phyloP scores from a whole-genome alignment of 345 rosid species.

The Brassica incana region DNA sequence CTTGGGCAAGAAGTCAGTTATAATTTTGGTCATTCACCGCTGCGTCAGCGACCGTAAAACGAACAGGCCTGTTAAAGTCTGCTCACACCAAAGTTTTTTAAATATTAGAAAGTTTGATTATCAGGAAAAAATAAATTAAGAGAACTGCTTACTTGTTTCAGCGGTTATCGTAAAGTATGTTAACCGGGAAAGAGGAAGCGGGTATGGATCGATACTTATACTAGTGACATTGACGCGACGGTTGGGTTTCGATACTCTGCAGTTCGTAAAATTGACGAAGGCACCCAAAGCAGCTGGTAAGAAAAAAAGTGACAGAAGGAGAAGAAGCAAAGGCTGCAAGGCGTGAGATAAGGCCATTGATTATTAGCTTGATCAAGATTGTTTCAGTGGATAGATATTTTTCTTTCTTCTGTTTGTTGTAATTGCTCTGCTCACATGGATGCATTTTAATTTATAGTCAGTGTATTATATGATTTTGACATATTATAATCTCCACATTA shows the following conservation, averaged over 20 bases:
- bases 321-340: too few species aligned
- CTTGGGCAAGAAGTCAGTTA: too few species aligned
- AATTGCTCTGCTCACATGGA: background rate
- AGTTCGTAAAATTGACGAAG: too few species aligned
- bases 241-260: background rate
- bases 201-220: background rate
- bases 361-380: too few species aligned
- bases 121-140: background rate
- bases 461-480: background rate
- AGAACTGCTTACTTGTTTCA: background rate
- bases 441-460: background rate
- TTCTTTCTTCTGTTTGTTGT: background rate
- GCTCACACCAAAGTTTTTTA: background rate
- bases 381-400: too few species aligned
- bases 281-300: too few species aligned
- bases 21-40: too few species aligned
- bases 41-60: too few species aligned
- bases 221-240: background rate
- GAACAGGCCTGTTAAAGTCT: background rate
- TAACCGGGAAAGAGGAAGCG: background rate
- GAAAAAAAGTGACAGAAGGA: too few species aligned
- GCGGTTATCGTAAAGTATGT: background rate
- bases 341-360: too few species aligned
- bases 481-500: background rate
- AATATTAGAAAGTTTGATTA: background rate